Base-by-base conservation (phyloP, 2,329 filamentous ascomycete species). In the Pseudocercospora pini-densiflorae region DNA sequence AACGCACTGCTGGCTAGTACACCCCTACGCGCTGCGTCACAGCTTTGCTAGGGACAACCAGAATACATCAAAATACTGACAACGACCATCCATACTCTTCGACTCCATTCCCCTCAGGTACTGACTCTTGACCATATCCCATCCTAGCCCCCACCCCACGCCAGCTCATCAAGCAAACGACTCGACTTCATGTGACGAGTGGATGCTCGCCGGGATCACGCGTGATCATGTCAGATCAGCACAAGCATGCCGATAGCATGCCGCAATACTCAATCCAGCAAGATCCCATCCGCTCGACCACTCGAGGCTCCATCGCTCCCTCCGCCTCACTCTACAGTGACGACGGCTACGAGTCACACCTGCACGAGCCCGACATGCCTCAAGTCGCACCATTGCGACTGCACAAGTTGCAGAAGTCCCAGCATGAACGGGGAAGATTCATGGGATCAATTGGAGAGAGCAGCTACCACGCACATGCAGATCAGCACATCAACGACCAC, bases 251-350 rank as follows among this genome's bases (percentile, higher is more conserved):
- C 58, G 51, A 78, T 73, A 72, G 79, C 72, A 67, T 79, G 77
- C 73, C 81, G 75, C 67, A 78, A 70, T 70, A 80, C 78, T 74
- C 76, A 69, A 75, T 77, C 59, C 71, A 73, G 53, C 63, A 71
- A 43, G 70, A 77, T 61, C 62, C 70, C 33, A 55, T 51, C 27
- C 27, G 65, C 7, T 62, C 64, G 14, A 45, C 43, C 14, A 75
- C 68, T 63, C 68, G 49, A 59, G 64, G 43, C 74, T 79, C 55
- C 75, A 77, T 74, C 73, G 78, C 67, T 74, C 79, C 72, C 21
- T 64, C 70, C 4, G 63, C 64, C 14, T 74, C 73, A 19, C 31
- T 80, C 74, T 67, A 79, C 78, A 62, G 78, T 64, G 79, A 80
- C 59, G 78, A 81, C 61, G 73, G 68, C 40, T 59, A 66, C 61